A percentile compares a stretch with the other conserved stretches of the same genome.
These are phyloP conservation scores for Zea luxurians DNA, from an alignment of 176 grass and related monocot genomes.

Conservation along the genomic window DNA sequence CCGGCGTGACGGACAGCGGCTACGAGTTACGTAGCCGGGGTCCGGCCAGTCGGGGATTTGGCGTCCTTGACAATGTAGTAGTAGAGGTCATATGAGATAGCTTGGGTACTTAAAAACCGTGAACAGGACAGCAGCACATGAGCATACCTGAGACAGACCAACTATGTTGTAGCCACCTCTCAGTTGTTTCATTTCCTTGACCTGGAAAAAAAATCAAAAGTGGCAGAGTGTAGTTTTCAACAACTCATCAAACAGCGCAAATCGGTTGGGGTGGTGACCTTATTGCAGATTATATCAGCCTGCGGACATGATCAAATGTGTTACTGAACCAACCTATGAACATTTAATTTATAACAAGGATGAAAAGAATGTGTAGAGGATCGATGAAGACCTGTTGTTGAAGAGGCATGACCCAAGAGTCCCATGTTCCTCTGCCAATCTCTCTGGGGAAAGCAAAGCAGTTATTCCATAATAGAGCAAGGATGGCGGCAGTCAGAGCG, in stretches of 20 bases:
- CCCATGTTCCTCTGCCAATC: constrained; percentile 68
- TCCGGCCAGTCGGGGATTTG: too few relatives aligned
- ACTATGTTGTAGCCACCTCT: constrained; percentile 76
- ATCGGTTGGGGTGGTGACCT: constrained; percentile 45
- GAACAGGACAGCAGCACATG: neutral
- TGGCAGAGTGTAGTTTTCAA: constrained; percentile 14
- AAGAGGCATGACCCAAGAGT: constrained; percentile 92
- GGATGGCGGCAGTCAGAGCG: too few relatives aligned
- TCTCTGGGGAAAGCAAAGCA: constrained; percentile 47
- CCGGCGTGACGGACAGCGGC: too few relatives aligned
- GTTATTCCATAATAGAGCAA: too few relatives aligned
- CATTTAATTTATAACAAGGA: neutral
- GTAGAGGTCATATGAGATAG: neutral
- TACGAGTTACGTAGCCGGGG: too few relatives aligned
- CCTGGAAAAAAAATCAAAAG: constrained; percentile 55
- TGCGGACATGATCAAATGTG: constrained; percentile 36
- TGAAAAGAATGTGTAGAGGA: neutral
- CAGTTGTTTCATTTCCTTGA: constrained; percentile 77
- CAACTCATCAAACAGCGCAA: neutral
- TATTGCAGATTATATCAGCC: constrained; percentile 75
- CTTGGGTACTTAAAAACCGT: neutral
- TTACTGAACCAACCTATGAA: constrained; percentile 12
- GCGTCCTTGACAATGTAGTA: too few relatives aligned
- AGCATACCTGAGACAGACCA: constrained; percentile 84
- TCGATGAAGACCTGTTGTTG: constrained; percentile 54